phyloP scores from a whole-genome alignment of 1,139 yeast species.

The Taphrina communis region DNA sequence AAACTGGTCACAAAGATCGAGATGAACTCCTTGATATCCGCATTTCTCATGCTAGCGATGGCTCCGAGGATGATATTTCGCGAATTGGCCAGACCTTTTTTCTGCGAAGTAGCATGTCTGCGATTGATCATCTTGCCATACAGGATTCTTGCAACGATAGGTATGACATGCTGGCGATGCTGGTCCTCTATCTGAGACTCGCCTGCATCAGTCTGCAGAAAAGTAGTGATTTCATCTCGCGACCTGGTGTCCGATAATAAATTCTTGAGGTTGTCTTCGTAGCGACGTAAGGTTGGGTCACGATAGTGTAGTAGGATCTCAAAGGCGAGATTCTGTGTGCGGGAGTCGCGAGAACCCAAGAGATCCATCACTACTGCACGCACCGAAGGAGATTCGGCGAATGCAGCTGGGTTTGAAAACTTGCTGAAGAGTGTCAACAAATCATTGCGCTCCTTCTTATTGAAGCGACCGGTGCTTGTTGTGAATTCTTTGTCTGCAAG shows the following conservation, averaged over 20 bases:
- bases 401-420: slow-evolving; percentile 65
- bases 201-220: slow-evolving; percentile 58
- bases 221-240: slow-evolving; percentile 77
- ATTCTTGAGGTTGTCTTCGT: slow-evolving; percentile 73
- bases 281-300: slow-evolving; percentile 64
- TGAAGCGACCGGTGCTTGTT: slow-evolving; percentile 12
- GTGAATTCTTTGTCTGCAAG: too few species aligned
- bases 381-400: slow-evolving; percentile 61
- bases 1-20: slow-evolving; percentile 66
- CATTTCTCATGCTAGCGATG: slow-evolving; percentile 65
- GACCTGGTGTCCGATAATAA: slow-evolving; percentile 81
- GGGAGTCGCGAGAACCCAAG: slow-evolving; percentile 66
- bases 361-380: slow-evolving; percentile 61
- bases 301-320: slow-evolving; percentile 73
- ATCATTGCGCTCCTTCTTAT: slow-evolving; percentile 64
- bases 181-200: slow-evolving; percentile 64
- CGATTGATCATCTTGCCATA: slow-evolving; percentile 70
- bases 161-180: slow-evolving; percentile 68
- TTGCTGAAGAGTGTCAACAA: slow-evolving; percentile 67
- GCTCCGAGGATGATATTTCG: slow-evolving; percentile 77
- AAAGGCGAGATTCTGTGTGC: slow-evolving; percentile 74
- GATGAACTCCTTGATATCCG: slow-evolving; percentile 65
- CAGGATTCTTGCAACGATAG: slow-evolving; percentile 74
- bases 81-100: slow-evolving; percentile 71
- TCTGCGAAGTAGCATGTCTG: slow-evolving; percentile 51